Evolutionary conservation across 2,329 filamentous ascomycete species (phyloP).

Genomic region (Thermothelomyces thermophilus): DNA sequence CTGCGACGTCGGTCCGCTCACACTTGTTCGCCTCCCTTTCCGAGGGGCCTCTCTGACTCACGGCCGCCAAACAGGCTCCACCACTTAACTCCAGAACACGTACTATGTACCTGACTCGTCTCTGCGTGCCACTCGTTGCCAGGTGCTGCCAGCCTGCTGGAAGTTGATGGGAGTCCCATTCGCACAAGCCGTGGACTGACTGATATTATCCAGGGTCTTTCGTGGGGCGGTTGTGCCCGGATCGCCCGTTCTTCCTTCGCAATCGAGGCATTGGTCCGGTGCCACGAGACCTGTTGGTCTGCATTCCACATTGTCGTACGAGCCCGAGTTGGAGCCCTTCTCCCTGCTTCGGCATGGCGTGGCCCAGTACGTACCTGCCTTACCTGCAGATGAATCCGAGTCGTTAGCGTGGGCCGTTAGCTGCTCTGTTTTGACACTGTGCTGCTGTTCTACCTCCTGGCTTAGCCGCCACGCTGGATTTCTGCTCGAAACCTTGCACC

Average conservation of each 20-base stretch:
- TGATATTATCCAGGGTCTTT: constrained; percentile 12
- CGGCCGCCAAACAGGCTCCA: constrained; percentile 6
- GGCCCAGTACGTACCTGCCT: constrained; percentile 8
- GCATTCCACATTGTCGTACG: constrained; percentile 1
- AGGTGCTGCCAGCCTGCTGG: constrained; percentile 1
- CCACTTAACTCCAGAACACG: neutral
- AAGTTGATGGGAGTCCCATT: too few species aligned
- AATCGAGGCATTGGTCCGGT: constrained; percentile 22
- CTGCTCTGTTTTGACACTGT: constrained; percentile 10
- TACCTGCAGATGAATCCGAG: neutral
- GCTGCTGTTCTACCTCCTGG: constrained; percentile 6
- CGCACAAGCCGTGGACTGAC: too few species aligned
- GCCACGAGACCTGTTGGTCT: constrained; percentile 14
- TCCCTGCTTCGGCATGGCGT: constrained; percentile 13
- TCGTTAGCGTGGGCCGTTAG: neutral
- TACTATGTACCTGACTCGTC: neutral
- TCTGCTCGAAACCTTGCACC: constrained; percentile 11
- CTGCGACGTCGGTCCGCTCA: neutral
- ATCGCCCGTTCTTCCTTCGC: constrained; percentile 17
- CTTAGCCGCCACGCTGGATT: neutral
- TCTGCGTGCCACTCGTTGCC: neutral
- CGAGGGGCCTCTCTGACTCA: constrained; percentile 6
- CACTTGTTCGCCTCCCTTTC: neutral
- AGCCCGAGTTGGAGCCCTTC: constrained; percentile 20
- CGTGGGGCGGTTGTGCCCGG: constrained; percentile 8